Evolutionary conservation across 441 rosid species (phyloP), one percentile per base, ranked within the genome.

Genomic region (Manihot esculenta): DNA sequence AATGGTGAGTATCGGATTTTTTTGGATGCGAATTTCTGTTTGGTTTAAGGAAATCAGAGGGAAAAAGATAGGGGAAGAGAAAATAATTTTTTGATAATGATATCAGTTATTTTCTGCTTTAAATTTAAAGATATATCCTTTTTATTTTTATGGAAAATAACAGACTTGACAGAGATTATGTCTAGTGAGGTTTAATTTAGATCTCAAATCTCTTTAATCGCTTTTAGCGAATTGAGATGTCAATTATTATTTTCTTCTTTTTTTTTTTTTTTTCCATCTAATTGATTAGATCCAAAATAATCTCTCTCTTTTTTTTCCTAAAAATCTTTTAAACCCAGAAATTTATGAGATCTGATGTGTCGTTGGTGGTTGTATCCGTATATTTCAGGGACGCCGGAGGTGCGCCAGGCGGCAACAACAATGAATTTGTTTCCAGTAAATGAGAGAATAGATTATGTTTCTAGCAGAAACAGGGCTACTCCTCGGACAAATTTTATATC

Each of bases 361-460:
- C 27, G 44, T n/a, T 59, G 66, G n/a, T n/a, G 12, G 11, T 38
- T 76, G 53, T 68, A 49, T 77, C 59, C 41, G 12, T 72, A 67
- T 75, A 17, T 26, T 79, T 59, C 79, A 89, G 97, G 85, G 27
- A 38, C 70, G 13, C 66, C 80, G 0, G 85, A 61, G 42, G 7
- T 38, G 51, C 74, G 71, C 59, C 78, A 77, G 42, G 42, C 9
- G 2, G 8, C 77, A 0, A 62, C 83, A 0, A 85, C 91, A 20
- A 85, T 89, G 96, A 88, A 83, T 76, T 77, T 88, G 30, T 88
- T 92, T 76, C 93, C 92, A 5, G 8, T 61, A 9, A 47, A 13
- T 47, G 82, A 78, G 33, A 80, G 63, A 12, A 62, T 75, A 0
- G 66, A 18, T 18, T 71, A 75, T 44, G 78, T 44, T 62, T 66